Conservation (phyloP, 805 yeast species). For the Metschnikowia dekortorum region DNA sequence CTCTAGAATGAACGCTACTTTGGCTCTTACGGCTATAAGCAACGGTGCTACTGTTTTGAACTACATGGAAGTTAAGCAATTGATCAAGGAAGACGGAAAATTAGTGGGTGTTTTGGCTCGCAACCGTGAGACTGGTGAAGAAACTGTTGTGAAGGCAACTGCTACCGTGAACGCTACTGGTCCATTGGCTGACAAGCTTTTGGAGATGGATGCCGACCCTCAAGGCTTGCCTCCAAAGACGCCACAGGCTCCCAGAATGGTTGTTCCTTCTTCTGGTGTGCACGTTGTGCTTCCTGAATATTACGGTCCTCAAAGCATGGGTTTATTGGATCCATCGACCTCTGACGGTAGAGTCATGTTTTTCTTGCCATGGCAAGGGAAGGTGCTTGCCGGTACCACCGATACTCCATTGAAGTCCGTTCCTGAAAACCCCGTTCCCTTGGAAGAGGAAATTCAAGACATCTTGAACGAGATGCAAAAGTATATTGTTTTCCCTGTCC, state of each 20-base stretch:
- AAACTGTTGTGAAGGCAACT: conserved; percentile 60
- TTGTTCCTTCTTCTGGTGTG: conserved; percentile 92
- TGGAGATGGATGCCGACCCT: conserved; percentile 79
- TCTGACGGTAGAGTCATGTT: conserved; percentile 95
- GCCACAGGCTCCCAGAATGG: conserved; percentile 63
- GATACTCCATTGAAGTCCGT: conserved; percentile 76
- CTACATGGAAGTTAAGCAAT: conserved; percentile 75
- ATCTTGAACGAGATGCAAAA: conserved; percentile 83
- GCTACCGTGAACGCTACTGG: conserved; percentile 91
- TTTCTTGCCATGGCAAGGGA: conserved; percentile 97
- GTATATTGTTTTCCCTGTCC: conserved; percentile 83
- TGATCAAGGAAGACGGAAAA: conserved; percentile 62
- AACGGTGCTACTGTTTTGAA: conserved; percentile 87
- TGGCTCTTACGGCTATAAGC: conserved; percentile 81
- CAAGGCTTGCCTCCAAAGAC: conserved; percentile 57
- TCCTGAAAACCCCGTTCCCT: conserved; percentile 75
- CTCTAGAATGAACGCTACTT: conserved; percentile 79
- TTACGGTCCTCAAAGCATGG: conserved; percentile 84
- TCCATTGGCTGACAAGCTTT: conserved; percentile 78
- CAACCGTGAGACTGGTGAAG: conserved; percentile 66
- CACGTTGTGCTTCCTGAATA: conserved; percentile 89
- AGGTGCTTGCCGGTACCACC: conserved; percentile 94
- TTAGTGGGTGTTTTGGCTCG: conserved; percentile 71
- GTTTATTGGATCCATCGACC: conserved; percentile 86
- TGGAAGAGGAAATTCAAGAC: conserved; percentile 84